A percentile compares a stretch with the other conserved stretches of the same genome.
These are phyloP conservation scores for Lipomyces orientalis DNA, from an alignment of 805 yeast genomes.

Conservation along the genomic window DNA sequence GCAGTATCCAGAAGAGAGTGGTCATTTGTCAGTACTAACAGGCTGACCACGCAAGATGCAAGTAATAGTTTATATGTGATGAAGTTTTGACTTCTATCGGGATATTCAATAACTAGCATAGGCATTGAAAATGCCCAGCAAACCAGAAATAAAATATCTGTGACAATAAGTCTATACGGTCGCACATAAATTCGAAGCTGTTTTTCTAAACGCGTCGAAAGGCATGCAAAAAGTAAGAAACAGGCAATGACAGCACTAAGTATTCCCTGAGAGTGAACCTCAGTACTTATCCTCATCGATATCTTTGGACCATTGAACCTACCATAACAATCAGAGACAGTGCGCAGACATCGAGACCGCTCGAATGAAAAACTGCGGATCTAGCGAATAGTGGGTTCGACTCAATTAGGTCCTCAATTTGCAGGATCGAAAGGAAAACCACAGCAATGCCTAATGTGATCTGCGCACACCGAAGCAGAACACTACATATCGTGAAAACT, in stretches of 20 bases:
- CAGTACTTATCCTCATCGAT: not conserved
- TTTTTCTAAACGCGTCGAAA: not conserved
- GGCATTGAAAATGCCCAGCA: conserved; percentile 30
- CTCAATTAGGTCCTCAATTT: conserved; percentile 12
- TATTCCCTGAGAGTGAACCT: not conserved
- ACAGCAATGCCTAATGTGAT: conserved; percentile 4
- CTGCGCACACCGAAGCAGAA: conserved; percentile 16
- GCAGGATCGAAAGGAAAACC: conserved; percentile 7
- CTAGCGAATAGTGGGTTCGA: conserved; percentile 1
- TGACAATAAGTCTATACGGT: conserved; percentile 13
- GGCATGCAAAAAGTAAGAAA: conserved; percentile 6
- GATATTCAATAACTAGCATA: conserved; percentile 20
- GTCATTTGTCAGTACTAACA: conserved; percentile 6
- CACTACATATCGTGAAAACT: conserved; percentile 4
- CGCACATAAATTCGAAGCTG: not conserved
- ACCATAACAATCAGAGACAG: conserved; percentile 13
- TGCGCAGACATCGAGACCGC: conserved; percentile 13
- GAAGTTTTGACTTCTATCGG: conserved; percentile 7
- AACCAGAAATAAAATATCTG: conserved; percentile 23
- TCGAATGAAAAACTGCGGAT: conserved; percentile 13
- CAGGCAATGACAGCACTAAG: conserved; percentile 1
- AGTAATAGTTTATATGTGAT: conserved; percentile 7
- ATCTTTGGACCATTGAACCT: not conserved
- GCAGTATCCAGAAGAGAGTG: not conserved
- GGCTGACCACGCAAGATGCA: conserved; percentile 6